Conservation (phyloP, 805 yeast species). For the Citeromyces matritensis region DNA sequence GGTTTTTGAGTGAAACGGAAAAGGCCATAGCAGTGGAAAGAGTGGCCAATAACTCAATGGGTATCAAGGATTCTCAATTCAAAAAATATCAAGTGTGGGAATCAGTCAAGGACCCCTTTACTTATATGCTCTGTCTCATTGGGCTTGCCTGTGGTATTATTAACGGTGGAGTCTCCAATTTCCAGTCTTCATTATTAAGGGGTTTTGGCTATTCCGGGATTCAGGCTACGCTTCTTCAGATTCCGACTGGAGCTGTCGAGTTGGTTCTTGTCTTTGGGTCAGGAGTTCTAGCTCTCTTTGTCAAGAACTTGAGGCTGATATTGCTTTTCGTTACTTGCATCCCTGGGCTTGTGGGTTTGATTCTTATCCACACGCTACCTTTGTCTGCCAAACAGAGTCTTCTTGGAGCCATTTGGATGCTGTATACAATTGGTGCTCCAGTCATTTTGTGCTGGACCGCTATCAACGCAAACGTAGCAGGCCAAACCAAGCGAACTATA, state of each 20-base stretch:
- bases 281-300: constrained; percentile 10
- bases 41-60: constrained; percentile 18
- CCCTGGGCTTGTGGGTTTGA: constrained; percentile 6
- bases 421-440: constrained; percentile 1
- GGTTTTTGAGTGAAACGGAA: constrained; percentile 19
- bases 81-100: constrained; percentile 12
- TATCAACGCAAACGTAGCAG: constrained; percentile 32
- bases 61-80: constrained; percentile 15
- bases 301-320: constrained; percentile 10
- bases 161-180: constrained; percentile 26
- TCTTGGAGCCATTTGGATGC: constrained; percentile 14
- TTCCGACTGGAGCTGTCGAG: constrained; percentile 14
- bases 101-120: constrained; percentile 9
- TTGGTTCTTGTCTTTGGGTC: constrained; percentile 16
- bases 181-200: constrained; percentile 21
- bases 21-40: constrained; percentile 16
- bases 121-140: too few relatives aligned
- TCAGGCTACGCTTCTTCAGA: constrained; percentile 10
- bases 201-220: constrained; percentile 18
- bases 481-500: constrained; percentile 47
- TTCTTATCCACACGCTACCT: constrained; percentile 8
- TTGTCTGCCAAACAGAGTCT: constrained; percentile 7
- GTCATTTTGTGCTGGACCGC: constrained; percentile 8
- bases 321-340: constrained; percentile 6
- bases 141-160: too few relatives aligned